Base-by-base conservation (phyloP, 345 rosid species). In the Heritiera fomes region DNA sequence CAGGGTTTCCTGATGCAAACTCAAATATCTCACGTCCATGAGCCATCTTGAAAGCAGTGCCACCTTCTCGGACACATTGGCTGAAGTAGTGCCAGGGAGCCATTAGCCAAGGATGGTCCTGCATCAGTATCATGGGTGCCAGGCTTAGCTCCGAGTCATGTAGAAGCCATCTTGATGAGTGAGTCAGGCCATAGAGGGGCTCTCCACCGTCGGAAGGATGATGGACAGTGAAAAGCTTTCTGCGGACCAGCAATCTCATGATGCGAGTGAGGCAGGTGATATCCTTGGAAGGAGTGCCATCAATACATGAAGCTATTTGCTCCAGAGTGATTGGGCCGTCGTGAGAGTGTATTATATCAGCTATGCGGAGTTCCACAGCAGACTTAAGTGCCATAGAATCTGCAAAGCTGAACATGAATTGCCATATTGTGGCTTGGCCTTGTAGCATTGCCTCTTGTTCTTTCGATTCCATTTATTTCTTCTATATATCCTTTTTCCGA, bases 301-400 rank as follows among this genome's bases (percentile, higher is more conserved):
- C 55, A 12, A 86, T 79, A 3, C 74, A 20, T 3, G 76, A 75
- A 47, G 84, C 82, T 67, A 83, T 79, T 20, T 83, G 86, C 30
- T 79, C 6, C 78, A 86, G 70, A 6, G 87, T 64, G 61, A 76
- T 17, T 1, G 77, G 76, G 17, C 46, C 28, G 0, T 64, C 77
- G 43, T 83, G 68, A 18, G 83, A 75, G 75, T 79, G 59, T 17
- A 85, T 80, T 47, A 83, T 87, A 40, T 87, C 86, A 2, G 86
- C 80, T 20, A 85, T 59, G 18, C 78, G 83, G n/a, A 87, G 82
- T 45, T 87, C 88, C 5, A 82, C 75, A 0, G 85, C 87, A 7
- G 77, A 81, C 34, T 84, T 87, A 1, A 84, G 78, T 0, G 83
- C 86, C 87, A 85, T 78, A 8, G 87, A 78, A 69, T 86, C 86